Evolutionary conservation across 2,329 filamentous ascomycete genomes (phyloP), one percentile per base, ranked within the genome.

Genomic region (Drechslera avenae): DNA sequence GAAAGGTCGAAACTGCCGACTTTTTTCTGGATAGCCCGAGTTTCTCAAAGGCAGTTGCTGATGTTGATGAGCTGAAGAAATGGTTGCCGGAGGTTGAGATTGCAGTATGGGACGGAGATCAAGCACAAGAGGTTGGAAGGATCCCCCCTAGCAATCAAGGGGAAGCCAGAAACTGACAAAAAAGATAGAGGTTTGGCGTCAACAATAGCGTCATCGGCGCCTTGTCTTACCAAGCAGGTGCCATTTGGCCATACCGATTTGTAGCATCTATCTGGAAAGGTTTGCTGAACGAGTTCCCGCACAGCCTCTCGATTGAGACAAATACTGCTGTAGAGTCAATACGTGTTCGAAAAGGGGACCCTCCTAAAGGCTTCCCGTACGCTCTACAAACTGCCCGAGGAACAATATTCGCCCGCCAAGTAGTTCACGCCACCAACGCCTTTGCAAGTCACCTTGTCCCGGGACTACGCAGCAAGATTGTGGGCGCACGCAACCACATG

Each of bases 381-480:
- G 63, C 67, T 1, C 59, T 85, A 4, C 57, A 71, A 4, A 85
- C 83, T 1, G 45, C 58, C 0, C 71, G 78, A 5, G 82, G 81
- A 2, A 56, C 34, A 0, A 72, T 85, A 28, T 64, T 61, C 3
- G 74, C 81, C 6, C 70, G 72, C 0, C 78, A 85, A 44, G 72
- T 87, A 1, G 73, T 86, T 2, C 81, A 86, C 55, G 81, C 81
- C 6, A 86, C 82, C 1, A 86, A 86, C 54, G 81, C 73, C 4
- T 80, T 80, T 55, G 75, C 79, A 0, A 66, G 77, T 0, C 77
- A 83, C 42, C 76, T 86, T 1, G 60, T 85, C 2, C 81, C 83
- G 0, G 75, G 73, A 0, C 69, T 85, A 1, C 71, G 75, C 33
- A 56, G 26, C n/a, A 58, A 50, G 10, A 56, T 58, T 9, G 46